Base-by-base conservation (phyloP, 768 basidiomycete species). In the Filobasidium wieringae region DNA sequence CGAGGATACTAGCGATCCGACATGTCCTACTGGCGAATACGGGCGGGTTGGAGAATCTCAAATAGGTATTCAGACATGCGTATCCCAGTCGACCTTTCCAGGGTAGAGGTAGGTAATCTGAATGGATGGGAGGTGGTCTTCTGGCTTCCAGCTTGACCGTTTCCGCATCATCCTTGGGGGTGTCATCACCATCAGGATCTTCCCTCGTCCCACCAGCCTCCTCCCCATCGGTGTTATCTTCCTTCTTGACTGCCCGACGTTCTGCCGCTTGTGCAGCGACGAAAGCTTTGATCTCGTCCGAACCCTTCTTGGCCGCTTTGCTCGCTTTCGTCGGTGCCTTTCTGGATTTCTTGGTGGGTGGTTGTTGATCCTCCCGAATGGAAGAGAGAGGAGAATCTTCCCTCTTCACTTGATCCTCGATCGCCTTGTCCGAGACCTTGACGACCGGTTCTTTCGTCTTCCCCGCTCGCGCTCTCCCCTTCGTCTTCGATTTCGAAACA, bases 211-310 rank as follows among this genome's bases (percentile, higher is more conserved):
- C 15, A 4, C 32, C 55, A 2, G 49, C 22, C 24, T 36, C 59
- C 22, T 55, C 54, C 7, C 29, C 54, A 26, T 56, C 59, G 27
- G 37, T 51, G 11, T 51, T 49, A 2, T 37, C 36, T 8, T 26
- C 34, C 43, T 53, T 54, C n/a, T n/a, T 19, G 7, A 36, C 59
- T 3, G 33, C 57, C 19, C 40, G 29, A 31, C 47, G 43, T 6
- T 29, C 30, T 31, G 36, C 40, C 17, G 59, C 53, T 36, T 61
- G 59, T 29, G 41, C 59, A 6, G 59, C 59, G 14, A 32, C 45
- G 37, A 61, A 61, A 17, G 59, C 59, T 45, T 61, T 61, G 55
- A 61, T 61, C 40, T 61, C 59, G 32, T 61, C 59, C 5, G 59
- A 30, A 2, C 59, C 59, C 39, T 57, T 61, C 41, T 61, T 61